Percentiles rank a stretch among this genome's conserved stretches.
These are phyloP conservation scores for Sonneratia caseolaris DNA, from an alignment of 345 rosid species.

Conservation along the genomic window DNA sequence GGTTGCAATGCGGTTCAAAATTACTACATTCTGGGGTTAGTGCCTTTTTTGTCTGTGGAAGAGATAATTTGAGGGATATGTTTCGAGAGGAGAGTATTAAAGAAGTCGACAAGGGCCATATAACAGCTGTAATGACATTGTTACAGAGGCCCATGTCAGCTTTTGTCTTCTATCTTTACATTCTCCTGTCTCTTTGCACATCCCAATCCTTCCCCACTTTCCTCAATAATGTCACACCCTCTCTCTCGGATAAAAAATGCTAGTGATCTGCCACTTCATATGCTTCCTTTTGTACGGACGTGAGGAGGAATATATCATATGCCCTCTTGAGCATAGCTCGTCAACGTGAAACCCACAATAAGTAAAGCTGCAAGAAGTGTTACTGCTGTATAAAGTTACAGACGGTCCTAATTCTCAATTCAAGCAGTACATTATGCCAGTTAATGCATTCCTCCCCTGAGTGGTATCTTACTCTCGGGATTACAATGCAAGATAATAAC, in stretches of 20 bases:
- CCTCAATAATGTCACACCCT: constrained; percentile 21
- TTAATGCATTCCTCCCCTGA: too few species aligned
- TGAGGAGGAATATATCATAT: not conserved
- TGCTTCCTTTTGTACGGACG: not conserved
- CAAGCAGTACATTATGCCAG: not conserved
- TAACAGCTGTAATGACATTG: constrained; percentile 30
- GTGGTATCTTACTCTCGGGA: not conserved
- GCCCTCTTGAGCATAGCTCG: not conserved
- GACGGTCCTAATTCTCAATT: not conserved
- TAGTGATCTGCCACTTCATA: constrained; percentile 3
- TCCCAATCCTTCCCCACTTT: constrained; percentile 11
- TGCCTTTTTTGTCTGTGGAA: not conserved
- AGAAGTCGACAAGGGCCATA: constrained; percentile 18
- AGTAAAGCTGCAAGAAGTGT: not conserved
- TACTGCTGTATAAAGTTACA: not conserved
- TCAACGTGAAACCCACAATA: not conserved
- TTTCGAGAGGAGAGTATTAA: not conserved
- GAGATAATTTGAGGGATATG: not conserved
- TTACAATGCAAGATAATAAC: not conserved
- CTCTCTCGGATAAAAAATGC: not conserved
- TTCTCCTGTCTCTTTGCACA: constrained; percentile 19
- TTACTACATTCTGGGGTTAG: not conserved
- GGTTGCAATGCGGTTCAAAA: not conserved
- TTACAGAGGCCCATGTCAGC: constrained; percentile 16
- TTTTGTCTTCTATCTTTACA: constrained; percentile 21